Evolutionary conservation across 2,329 filamentous ascomycete species (phyloP).

Genomic region (Arthrobotrys sinensis): DNA sequence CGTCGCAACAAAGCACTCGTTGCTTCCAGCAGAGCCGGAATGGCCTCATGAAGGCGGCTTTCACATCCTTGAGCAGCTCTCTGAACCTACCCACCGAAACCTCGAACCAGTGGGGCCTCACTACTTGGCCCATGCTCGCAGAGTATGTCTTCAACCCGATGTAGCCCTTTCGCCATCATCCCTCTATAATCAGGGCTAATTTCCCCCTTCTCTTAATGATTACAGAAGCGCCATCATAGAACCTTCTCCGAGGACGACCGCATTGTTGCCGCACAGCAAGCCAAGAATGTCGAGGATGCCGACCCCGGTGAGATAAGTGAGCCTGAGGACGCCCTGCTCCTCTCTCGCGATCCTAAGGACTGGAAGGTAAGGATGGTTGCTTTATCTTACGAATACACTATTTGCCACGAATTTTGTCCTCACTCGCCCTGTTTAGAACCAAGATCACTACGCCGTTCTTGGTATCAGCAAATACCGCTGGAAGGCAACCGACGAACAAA

Average conservation of each 20-base stretch:
- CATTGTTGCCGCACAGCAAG: conserved; percentile 93
- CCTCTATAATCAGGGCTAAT: neutral
- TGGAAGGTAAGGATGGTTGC: conserved; percentile 82
- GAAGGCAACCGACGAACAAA: conserved; percentile 95
- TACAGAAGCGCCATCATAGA: conserved; percentile 85
- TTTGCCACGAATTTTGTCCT: conserved; percentile 13
- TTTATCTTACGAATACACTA: neutral
- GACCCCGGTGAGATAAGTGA: conserved; percentile 94
- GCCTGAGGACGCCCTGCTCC: conserved; percentile 90
- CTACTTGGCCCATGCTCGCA: conserved; percentile 96
- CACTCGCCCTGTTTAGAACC: conserved; percentile 72
- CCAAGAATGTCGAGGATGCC: conserved; percentile 94
- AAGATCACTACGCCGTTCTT: conserved; percentile 98
- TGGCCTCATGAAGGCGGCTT: conserved; percentile 54
- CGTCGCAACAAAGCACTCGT: conserved; percentile 42
- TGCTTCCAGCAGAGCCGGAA: conserved; percentile 43
- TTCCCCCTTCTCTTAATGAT: neutral
- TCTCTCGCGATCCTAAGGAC: conserved; percentile 95
- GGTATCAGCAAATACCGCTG: conserved; percentile 92
- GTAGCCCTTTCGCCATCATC: neutral
- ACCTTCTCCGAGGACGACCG: conserved; percentile 99
- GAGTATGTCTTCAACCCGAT: conserved; percentile 71
- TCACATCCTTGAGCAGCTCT: conserved; percentile 49
- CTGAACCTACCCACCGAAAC: conserved; percentile 68
- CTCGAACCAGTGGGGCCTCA: conserved; percentile 97